These are phyloP conservation scores for Ustilago shanxiensis DNA, from an alignment of 1,284 basidiomycete genomes.

Conservation along the genomic window DNA sequence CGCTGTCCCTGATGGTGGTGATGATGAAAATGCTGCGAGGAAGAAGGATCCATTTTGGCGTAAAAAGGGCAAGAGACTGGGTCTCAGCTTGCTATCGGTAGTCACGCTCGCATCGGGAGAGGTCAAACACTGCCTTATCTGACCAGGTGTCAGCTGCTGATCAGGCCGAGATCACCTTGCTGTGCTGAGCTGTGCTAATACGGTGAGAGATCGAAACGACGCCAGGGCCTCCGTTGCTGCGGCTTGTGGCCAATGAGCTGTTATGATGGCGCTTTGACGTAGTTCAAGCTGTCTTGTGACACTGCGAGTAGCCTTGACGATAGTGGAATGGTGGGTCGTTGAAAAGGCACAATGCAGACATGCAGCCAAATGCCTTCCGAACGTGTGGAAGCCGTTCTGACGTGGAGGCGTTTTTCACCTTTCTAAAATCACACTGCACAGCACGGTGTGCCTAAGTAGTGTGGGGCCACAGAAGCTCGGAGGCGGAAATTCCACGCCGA, in stretches of 20 bases:
- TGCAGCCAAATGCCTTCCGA: slow-evolving; percentile 6
- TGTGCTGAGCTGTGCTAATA: not conserved
- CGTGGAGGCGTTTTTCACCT: slow-evolving; percentile 23
- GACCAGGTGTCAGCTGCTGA: not conserved
- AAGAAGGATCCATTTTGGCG: slow-evolving; percentile 25
- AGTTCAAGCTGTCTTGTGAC: not conserved
- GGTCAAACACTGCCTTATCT: not conserved
- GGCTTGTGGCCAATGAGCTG: not conserved
- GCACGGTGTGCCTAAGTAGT: slow-evolving; percentile 2
- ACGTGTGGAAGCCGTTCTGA: slow-evolving; percentile 10
- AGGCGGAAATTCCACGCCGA: slow-evolving; percentile 17
- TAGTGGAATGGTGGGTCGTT: slow-evolving; percentile 2
- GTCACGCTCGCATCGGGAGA: not conserved
- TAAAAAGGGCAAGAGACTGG: no score
- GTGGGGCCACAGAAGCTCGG: not conserved
- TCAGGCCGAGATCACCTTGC: not conserved
- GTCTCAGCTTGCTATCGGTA: not conserved
- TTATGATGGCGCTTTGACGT: not conserved
- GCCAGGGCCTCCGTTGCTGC: not conserved
- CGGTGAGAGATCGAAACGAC: not conserved
- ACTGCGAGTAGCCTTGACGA: no score
- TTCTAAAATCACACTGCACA: slow-evolving; percentile 7
- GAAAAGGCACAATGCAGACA: not conserved
- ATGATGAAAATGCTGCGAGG: slow-evolving; percentile 22
- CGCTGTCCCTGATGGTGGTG: slow-evolving; percentile 26